Conservation (phyloP, 768 basidiomycete species). For the Galerina marginata region DNA sequence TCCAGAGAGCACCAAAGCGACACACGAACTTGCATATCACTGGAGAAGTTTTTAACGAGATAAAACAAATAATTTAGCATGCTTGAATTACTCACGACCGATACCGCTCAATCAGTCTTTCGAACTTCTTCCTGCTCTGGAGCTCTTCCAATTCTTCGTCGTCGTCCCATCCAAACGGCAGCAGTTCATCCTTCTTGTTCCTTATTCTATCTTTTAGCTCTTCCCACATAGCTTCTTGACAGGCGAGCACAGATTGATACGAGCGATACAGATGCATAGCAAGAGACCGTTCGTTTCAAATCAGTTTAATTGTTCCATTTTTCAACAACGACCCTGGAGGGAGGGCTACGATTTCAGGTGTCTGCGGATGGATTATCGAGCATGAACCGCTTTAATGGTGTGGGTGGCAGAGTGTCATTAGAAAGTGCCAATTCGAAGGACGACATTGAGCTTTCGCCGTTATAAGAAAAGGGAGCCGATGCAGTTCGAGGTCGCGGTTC, state of each 20-base stretch:
- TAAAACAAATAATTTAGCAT: neutral
- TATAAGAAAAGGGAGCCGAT: slow-evolving; percentile 40
- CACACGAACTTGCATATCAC: slow-evolving; percentile 70
- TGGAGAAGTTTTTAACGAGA: slow-evolving; percentile 23
- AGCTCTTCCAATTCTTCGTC: slow-evolving; percentile 65
- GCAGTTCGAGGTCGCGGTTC: slow-evolving; percentile 31
- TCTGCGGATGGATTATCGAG: slow-evolving; percentile 54
- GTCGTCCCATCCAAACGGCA: slow-evolving; percentile 72
- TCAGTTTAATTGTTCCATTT: slow-evolving; percentile 45
- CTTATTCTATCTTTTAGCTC: slow-evolving; percentile 67
- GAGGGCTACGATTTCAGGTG: slow-evolving; percentile 38
- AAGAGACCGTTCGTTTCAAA: slow-evolving; percentile 62
- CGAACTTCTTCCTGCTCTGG: slow-evolving; percentile 62
- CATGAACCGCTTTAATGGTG: slow-evolving; percentile 42
- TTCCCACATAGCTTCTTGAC: slow-evolving; percentile 81
- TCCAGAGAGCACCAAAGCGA: slow-evolving; percentile 69
- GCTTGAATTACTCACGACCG: slow-evolving; percentile 45
- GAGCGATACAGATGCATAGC: slow-evolving; percentile 75
- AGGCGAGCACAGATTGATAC: slow-evolving; percentile 66
- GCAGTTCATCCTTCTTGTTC: slow-evolving; percentile 57
- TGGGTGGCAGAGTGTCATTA: slow-evolving; percentile 11
- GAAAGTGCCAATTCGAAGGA: slow-evolving; percentile 15
- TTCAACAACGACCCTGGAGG: slow-evolving; percentile 42
- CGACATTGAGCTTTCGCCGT: slow-evolving; percentile 26
- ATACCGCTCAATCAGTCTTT: slow-evolving; percentile 62